Evolutionary conservation across 352 stramenopile species (phyloP).

Genomic region (Pythium vanterpoolii): DNA sequence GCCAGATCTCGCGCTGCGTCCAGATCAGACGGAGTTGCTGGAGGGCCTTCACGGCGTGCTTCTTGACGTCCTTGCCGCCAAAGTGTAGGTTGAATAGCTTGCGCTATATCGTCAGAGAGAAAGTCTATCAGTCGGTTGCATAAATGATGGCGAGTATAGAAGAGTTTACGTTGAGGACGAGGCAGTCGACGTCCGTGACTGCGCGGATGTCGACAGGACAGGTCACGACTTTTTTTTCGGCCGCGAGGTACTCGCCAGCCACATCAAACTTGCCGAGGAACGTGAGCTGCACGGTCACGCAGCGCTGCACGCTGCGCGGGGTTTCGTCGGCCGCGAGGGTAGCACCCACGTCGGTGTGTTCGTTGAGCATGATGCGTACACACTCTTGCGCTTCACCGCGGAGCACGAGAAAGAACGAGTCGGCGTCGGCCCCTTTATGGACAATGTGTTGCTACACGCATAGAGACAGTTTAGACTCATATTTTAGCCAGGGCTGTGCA

Average conservation of each 20-base stretch:
- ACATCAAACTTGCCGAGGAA: conserved; percentile 81
- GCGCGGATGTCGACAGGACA: conserved; percentile 75
- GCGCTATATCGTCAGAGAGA: no score
- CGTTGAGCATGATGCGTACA: conserved; percentile 59
- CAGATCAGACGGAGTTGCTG: conserved; percentile 46
- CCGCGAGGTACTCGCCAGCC: conserved; percentile 70
- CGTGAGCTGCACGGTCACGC: conserved; percentile 70
- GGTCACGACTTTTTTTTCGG: conserved; percentile 62
- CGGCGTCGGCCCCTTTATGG: conserved; percentile 68
- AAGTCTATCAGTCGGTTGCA: no score
- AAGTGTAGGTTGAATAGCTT: conserved; percentile 80
- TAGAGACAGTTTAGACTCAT: background rate
- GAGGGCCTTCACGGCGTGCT: conserved; percentile 45
- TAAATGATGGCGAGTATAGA: no score
- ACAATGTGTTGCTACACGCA: conserved; percentile 67
- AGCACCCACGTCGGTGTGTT: conserved; percentile 35
- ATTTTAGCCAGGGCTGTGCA: no score
- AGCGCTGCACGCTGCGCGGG: conserved; percentile 44
- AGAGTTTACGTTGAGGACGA: conserved; percentile 62
- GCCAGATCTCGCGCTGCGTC: conserved; percentile 59
- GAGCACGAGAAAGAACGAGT: conserved; percentile 78
- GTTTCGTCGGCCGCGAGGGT: conserved; percentile 20
- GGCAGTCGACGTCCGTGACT: conserved; percentile 63
- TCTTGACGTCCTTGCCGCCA: conserved; percentile 57
- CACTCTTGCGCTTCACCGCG: conserved; percentile 70